These are phyloP conservation scores for Cladorrhinum sp. DNA, from an alignment of 2,329 filamentous ascomycete species.

Conservation along the genomic window DNA sequence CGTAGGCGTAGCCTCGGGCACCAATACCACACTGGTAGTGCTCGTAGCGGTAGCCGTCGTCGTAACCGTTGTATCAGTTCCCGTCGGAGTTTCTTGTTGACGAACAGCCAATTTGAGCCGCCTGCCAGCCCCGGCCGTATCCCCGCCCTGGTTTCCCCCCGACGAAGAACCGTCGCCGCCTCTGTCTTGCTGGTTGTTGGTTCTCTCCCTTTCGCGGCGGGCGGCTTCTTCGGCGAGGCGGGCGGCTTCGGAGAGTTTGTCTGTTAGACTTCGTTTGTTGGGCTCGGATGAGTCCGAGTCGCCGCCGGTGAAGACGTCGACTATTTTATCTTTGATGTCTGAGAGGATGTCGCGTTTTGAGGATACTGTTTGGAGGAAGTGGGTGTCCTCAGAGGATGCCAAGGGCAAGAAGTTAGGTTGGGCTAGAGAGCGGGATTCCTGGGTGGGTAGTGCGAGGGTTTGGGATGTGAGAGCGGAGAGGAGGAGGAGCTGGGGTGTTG, in stretches of 20 bases:
- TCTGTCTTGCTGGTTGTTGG: no score
- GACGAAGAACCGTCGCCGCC: no score
- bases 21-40: background rate
- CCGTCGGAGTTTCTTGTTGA: no score
- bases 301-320: background rate
- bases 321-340: background rate
- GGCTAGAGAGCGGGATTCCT: background rate
- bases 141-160: no score
- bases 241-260: no score
- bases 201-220: no score
- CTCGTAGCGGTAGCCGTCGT: background rate
- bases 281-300: no score
- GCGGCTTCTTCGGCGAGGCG: no score
- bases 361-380: background rate
- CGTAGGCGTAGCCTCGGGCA: background rate
- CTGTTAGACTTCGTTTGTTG: no score
- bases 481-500: background rate
- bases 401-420: background rate
- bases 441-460: background rate
- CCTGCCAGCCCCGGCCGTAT: no score
- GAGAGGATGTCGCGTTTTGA: background rate
- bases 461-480: background rate
- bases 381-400: background rate
- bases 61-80: background rate
- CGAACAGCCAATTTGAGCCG: no score